These are phyloP conservation scores for Xylariaceae sp. DNA, from an alignment of 2,329 filamentous ascomycete species.

Conservation along the genomic window DNA sequence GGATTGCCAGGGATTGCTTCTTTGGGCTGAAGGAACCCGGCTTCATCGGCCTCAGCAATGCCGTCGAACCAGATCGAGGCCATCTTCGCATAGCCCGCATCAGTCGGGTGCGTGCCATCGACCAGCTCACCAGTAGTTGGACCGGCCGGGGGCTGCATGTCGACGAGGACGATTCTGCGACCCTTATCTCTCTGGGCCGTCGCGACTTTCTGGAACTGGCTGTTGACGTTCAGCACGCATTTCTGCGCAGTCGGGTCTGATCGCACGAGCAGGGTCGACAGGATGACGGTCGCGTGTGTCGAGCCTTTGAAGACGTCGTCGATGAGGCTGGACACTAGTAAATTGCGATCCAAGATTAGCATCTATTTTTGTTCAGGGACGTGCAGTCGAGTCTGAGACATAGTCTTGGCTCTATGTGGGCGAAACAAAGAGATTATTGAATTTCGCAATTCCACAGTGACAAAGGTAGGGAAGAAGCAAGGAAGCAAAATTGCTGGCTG, in stretches of 20 bases:
- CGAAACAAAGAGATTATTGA: background rate
- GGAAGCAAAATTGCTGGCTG: background rate
- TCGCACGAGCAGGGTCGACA: constrained; percentile 33
- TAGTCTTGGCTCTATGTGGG: background rate
- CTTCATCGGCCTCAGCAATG: constrained; percentile 27
- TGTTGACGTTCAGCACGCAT: constrained; percentile 29
- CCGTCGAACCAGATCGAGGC: constrained; percentile 31
- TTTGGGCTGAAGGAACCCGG: constrained; percentile 21
- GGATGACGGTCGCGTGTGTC: constrained; percentile 31
- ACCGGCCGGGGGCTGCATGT: constrained; percentile 31
- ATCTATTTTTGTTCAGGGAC: background rate
- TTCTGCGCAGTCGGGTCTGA: constrained; percentile 21
- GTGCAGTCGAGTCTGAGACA: background rate
- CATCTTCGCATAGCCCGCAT: constrained; percentile 36
- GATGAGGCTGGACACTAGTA: constrained; percentile 26
- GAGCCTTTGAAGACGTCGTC: constrained; percentile 30
- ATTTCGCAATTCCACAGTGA: background rate
- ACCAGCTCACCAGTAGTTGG: constrained; percentile 28
- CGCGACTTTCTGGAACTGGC: constrained; percentile 26
- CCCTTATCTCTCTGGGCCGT: constrained; percentile 18
- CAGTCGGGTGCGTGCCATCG: constrained; percentile 34
- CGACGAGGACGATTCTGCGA: constrained; percentile 31
- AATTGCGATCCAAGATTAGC: background rate
- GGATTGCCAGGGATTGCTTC: constrained; percentile 22
- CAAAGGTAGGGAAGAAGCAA: background rate